These are phyloP conservation scores for Berberis thunbergii DNA, from an alignment of 164 flowering plant genomes.

Conservation along the genomic window DNA sequence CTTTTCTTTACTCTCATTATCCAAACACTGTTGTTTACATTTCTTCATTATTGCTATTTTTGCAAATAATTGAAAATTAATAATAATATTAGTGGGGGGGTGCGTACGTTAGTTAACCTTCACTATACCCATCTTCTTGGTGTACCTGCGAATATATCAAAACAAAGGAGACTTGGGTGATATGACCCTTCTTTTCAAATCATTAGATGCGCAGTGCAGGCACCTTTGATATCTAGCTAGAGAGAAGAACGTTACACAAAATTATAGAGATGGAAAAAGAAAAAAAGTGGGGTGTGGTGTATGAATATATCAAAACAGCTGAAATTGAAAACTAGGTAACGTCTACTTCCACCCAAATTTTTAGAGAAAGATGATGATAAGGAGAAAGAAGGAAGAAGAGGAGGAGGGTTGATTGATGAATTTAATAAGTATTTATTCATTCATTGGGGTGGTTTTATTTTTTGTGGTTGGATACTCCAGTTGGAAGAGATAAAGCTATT, in stretches of 20 bases:
- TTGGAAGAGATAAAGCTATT: conserved; percentile 20
- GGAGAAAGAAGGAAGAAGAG: too few relatives aligned
- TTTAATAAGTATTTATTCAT: too few relatives aligned
- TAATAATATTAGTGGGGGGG: neutral
- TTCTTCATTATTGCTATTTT: too few relatives aligned
- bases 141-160: conserved; percentile 50
- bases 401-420: too few relatives aligned
- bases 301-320: conserved; percentile 42
- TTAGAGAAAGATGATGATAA: neutral
- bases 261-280: conserved; percentile 7
- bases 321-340: conserved; percentile 70
- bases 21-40: conserved; percentile 15
- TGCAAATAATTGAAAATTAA: neutral
- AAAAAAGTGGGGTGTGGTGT: conserved; percentile 7
- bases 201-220: conserved; percentile 35
- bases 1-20: conserved; percentile 42
- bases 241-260: neutral
- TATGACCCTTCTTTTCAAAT: conserved; percentile 46
- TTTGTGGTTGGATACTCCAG: conserved; percentile 20
- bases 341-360: conserved; percentile 47
- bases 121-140: too few relatives aligned
- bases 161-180: conserved; percentile 17
- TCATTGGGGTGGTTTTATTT: conserved; percentile 1
- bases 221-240: conserved; percentile 8
- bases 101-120: neutral